Base-by-base conservation (phyloP, 2,329 filamentous ascomycete genomes). In the Alternaria consortialis region DNA sequence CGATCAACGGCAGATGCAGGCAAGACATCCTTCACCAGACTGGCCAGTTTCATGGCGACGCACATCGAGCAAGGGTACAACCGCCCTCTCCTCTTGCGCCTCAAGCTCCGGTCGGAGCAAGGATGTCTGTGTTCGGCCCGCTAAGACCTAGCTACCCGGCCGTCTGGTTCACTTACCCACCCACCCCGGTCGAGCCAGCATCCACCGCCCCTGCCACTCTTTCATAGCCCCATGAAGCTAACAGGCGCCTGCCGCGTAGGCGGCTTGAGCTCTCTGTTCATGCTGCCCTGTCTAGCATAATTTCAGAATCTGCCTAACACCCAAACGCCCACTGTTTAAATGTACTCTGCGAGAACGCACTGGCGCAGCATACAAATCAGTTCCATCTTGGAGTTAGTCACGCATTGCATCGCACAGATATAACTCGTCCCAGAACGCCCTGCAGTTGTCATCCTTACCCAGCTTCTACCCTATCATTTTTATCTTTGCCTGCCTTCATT, bases 231-330 rank as follows among this genome's bases (percentile, higher is more conserved):
- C 63, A 68, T 71, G 66, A 63, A 68, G 65, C 70, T 71, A 75
- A 75, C 72, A 77, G 70, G 68, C 75, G 75, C 76, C 66, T 74
- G 71, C 75, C 70, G 70, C 69, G 64, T 58, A 64, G 63, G 69
- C 71, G 73, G 73, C 73, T 75, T 67, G 74, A 71, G 66, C 66
- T 68, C 55, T 65, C 63, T 50, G 46, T 63, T 65, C 66, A 65
- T 70, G 65, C 61, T 64, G 53, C 69, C 67, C 56, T 70, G 68
- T 65, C 63, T 72, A 66, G 67, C 63, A 72, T 73, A 70, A 72
- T 77, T 64, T 74, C 71, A 70, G 69, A 75, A 68, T 79, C 76
- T 77, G 76, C 76, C 76, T 79, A 67, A 74, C 70, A 65, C 62
- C 68, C 64, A 72, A 71, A 69, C 74, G 67, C 72, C 70, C 68